Evolutionary conservation across 768 basidiomycete species (phyloP), one percentile per base, ranked within the genome.

Genomic region (Rhizopogon vinicolor): DNA sequence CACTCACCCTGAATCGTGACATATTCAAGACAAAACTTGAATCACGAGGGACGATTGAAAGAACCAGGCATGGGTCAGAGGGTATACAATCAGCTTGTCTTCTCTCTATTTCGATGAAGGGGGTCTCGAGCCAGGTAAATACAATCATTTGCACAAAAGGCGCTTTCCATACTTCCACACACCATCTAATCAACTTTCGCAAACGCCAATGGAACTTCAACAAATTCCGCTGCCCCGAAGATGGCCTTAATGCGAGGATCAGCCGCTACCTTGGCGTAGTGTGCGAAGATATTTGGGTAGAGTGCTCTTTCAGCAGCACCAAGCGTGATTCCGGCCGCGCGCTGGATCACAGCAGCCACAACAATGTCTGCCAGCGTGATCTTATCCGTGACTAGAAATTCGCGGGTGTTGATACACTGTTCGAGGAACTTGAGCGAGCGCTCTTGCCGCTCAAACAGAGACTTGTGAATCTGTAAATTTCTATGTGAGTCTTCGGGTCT

Each of bases 1-100:
- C 25, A 25, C 43, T 66, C 68, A 72, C 93, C 18, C 83, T 80
- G 33, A 96, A 95, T 65, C 78, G 75, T 68, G 49, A 65, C 66
- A 25, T 25, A 25, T 25, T 25, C 25, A 25, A 25, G 25, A 25
- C 25, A 25, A 25, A 25, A 25, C 25, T 87, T 50, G 49, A 63
- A 40, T 65, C 71, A 13, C 85, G 85, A n/a, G 81, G 80, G 7
- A 65, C 68, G 28, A 68, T 93, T 55, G 64, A 3, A 25, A 25
- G 25, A 3, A 25, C 3, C 3, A 25, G 3, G 25, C 25, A 25
- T 25, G 25, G 25, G 25, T 25, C 25, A 25, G 3, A 67, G 58
- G 25, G 28, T 31, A 31, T 33, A 46, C 12, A 8, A 14, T 8
- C n/a, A 35, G 1, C 7, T 35, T 19, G 19, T 18, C 19, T 33